Conservation (phyloP, 1,139 yeast genomes). For the Suhomyces atakaporum region DNA sequence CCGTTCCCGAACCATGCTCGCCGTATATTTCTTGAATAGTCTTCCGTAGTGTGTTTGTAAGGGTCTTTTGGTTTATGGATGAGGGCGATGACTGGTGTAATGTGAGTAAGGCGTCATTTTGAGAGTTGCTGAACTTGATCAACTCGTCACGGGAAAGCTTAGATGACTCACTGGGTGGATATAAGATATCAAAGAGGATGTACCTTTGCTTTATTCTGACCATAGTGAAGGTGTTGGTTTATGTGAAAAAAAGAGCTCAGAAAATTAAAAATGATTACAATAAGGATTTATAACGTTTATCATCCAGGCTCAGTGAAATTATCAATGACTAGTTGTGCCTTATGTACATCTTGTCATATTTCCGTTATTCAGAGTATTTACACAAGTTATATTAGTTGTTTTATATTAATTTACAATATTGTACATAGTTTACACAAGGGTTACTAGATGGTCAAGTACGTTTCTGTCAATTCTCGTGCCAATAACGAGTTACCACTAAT, state of each 20-base stretch:
- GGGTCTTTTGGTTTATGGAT: slow-evolving; percentile 42
- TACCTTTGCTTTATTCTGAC: slow-evolving; percentile 87
- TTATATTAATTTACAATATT: not conserved
- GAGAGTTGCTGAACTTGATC: slow-evolving; percentile 26
- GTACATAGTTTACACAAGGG: not conserved
- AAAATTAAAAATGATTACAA: too few species aligned
- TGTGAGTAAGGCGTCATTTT: slow-evolving; percentile 40
- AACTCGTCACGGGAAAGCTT: slow-evolving; percentile 20
- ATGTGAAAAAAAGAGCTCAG: too few species aligned
- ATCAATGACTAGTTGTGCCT: too few species aligned
- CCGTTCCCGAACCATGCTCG: slow-evolving; percentile 72
- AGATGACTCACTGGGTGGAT: slow-evolving; percentile 47
- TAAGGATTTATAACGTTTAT: too few species aligned
- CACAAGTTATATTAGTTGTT: not conserved
- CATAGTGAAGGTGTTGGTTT: slow-evolving; percentile 42
- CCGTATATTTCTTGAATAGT: slow-evolving; percentile 68
- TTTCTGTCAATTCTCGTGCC: slow-evolving; percentile 64
- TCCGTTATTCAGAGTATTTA: too few species aligned
- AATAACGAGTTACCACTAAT: slow-evolving; percentile 69
- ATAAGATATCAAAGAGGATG: slow-evolving; percentile 73
- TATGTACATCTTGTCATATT: too few species aligned
- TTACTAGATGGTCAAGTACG: slow-evolving; percentile 51
- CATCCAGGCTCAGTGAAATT: too few species aligned
- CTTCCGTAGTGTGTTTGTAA: slow-evolving; percentile 56
- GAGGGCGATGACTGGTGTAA: slow-evolving; percentile 54